These are phyloP conservation scores for Cyclotella sp. DNA, from an alignment of 108 stramenopile species.

Conservation along the genomic window DNA sequence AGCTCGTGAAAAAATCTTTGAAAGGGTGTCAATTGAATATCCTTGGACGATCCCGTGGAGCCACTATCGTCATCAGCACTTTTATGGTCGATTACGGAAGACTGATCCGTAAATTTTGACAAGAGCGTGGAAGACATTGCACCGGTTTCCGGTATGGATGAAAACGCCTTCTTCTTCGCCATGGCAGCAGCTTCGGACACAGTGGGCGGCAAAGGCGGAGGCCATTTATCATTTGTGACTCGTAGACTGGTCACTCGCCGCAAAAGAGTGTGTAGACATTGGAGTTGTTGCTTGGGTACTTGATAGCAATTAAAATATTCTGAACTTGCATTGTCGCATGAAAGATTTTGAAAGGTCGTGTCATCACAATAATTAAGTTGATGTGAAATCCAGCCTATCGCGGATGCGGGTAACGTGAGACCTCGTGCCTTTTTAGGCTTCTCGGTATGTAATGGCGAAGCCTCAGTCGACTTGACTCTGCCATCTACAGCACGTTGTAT, in stretches of 20 bases:
- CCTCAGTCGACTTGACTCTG: not conserved
- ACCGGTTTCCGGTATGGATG: slow-evolving; percentile 24
- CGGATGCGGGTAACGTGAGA: slow-evolving; percentile 73
- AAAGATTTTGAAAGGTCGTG: not conserved
- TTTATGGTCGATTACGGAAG: slow-evolving; percentile 20
- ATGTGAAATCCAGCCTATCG: slow-evolving; percentile 74
- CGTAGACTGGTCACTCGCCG: slow-evolving; percentile 66
- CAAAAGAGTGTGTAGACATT: slow-evolving; percentile 57
- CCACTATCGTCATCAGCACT: slow-evolving; percentile 29
- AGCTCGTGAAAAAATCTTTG: slow-evolving; percentile 48
- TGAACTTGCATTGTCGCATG: slow-evolving; percentile 7
- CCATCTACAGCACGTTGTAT: not conserved
- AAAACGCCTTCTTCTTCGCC: slow-evolving; percentile 19
- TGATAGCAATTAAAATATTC: slow-evolving; percentile 21
- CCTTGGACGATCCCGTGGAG: slow-evolving; percentile 12
- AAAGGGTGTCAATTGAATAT: slow-evolving; percentile 32
- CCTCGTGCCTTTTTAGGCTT: slow-evolving; percentile 43
- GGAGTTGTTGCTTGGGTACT: slow-evolving; percentile 56
- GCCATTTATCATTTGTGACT: slow-evolving; percentile 71
- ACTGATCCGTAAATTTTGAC: slow-evolving; percentile 44
- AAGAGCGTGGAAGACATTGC: slow-evolving; percentile 31
- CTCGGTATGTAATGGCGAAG: not conserved
- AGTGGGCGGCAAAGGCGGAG: slow-evolving; percentile 37
- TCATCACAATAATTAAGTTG: slow-evolving; percentile 33
- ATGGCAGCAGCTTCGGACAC: slow-evolving; percentile 23